Evolutionary conservation across 495 filamentous ascomycete species (phyloP), one percentile per base, ranked within the genome.

Genomic region (Daldinia loculata): DNA sequence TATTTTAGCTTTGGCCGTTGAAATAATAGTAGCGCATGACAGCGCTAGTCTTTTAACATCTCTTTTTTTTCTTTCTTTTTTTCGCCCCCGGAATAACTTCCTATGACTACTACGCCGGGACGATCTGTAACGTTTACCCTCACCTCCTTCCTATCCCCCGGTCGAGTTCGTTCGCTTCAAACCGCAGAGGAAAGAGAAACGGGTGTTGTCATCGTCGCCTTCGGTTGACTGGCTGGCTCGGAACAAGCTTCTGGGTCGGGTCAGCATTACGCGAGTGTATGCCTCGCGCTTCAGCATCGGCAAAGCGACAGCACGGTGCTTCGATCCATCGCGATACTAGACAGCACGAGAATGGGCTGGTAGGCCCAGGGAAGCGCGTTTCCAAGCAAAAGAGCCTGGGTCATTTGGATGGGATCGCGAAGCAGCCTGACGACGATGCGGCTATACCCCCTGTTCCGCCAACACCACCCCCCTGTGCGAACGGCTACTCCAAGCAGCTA

Each of bases 341-440:
- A 76, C 90, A 53, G 26, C 50, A 95, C 80, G 93, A 97, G 82
- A 93, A 91, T 90, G 93, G 94, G 74, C 82, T 93, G 73, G 91
- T 91, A 83, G 89, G 89, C 72, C 91, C 93, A 61, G 92, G 91
- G 71, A 95, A 93, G 89, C 90, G 92, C 83, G 85, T 95, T 70
- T 71, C 78, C 58, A 84, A 80, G 76, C 88, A 90, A 78, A 88
- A 87, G 74, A 91, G 87, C 66, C 89, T 86, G 80, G 83, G 82
- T 63, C 82, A 87, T 71, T 76, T 91, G 78, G 67, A 70, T 60
- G 70, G 63, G 67, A 89, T 87, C 82, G 83, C 81, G 76, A 82
- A 76, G 72, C 79, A 79, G 67, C 80, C 77, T 76, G 63, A 78
- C 82, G 86, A 85, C 83, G 84, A 85, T 77, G 75, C 77, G 63